Conservation (phyloP, 2,329 filamentous ascomycete species). For the Ceratocystis albifundus region DNA sequence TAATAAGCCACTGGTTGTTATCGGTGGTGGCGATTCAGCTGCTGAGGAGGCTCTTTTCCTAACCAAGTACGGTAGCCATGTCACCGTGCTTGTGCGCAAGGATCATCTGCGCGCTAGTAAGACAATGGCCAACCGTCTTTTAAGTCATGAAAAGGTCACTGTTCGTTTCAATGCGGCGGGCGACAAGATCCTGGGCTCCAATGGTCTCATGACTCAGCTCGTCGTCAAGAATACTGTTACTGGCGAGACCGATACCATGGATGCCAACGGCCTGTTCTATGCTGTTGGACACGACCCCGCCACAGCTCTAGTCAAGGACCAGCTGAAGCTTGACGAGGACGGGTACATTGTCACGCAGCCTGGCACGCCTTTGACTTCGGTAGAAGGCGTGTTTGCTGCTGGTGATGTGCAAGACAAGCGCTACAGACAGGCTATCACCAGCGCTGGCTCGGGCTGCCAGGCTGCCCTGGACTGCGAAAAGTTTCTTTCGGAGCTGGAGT, state of each 20-base stretch:
- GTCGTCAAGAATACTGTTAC: slow-evolving; percentile 68
- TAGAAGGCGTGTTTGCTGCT: slow-evolving; percentile 88
- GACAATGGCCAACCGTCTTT: slow-evolving; percentile 80
- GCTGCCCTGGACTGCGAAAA: slow-evolving; percentile 94
- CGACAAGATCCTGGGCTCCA: slow-evolving; percentile 68
- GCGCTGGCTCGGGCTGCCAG: slow-evolving; percentile 89
- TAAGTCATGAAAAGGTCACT: slow-evolving; percentile 77
- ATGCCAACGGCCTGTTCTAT: slow-evolving; percentile 91
- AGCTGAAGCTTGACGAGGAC: slow-evolving; percentile 77
- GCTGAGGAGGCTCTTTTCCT: slow-evolving; percentile 96
- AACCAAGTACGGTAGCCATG: slow-evolving; percentile 92
- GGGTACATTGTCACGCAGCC: slow-evolving; percentile 84
- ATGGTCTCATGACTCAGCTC: slow-evolving; percentile 79
- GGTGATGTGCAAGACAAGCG: slow-evolving; percentile 98
- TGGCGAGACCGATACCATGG: slow-evolving; percentile 68
- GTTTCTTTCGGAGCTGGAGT: slow-evolving; percentile 68
- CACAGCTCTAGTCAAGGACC: slow-evolving; percentile 77
- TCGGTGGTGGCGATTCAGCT: slow-evolving; percentile 91
- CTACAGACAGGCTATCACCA: slow-evolving; percentile 95
- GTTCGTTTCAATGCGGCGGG: slow-evolving; percentile 77
- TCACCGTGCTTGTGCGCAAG: slow-evolving; percentile 82
- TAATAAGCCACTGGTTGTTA: slow-evolving; percentile 89
- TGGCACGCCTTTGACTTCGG: slow-evolving; percentile 75
- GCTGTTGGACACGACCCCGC: slow-evolving; percentile 95
- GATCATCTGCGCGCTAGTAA: slow-evolving; percentile 78